phyloP scores from a whole-genome alignment of 2,329 filamentous ascomycete species.

The Delphinella strobiligena region DNA sequence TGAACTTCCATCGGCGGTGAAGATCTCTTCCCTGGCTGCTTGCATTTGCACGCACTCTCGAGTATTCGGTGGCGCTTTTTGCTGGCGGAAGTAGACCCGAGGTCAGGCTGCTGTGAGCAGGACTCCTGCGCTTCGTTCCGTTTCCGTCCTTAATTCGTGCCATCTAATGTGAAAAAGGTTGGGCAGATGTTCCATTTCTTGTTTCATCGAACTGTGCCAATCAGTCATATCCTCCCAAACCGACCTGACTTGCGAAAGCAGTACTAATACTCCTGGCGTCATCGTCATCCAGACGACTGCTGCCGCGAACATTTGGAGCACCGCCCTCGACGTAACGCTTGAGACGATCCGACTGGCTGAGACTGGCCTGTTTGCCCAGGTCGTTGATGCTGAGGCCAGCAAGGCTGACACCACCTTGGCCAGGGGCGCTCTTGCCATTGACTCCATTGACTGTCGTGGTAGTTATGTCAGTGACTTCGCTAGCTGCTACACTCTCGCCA shows the following conservation, averaged over 20 bases:
- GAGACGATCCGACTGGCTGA: slow-evolving; percentile 78
- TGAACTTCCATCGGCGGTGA: too few species aligned
- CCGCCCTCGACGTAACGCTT: slow-evolving; percentile 82
- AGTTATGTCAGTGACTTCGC: slow-evolving; percentile 76
- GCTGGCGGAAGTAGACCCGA: too few species aligned
- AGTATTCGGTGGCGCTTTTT: too few species aligned
- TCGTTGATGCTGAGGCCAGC: slow-evolving; percentile 67
- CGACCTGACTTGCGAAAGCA: slow-evolving; percentile 86
- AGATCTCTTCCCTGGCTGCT: too few species aligned
- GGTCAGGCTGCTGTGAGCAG: too few species aligned
- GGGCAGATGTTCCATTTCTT: too few species aligned
- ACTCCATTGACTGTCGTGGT: slow-evolving; percentile 64
- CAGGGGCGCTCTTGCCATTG: slow-evolving; percentile 36
- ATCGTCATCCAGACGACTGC: slow-evolving; percentile 64
- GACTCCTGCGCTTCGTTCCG: too few species aligned
- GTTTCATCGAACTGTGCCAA: too few species aligned
- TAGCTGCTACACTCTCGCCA: slow-evolving; percentile 84
- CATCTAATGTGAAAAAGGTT: too few species aligned
- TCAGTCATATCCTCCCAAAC: slow-evolving; percentile 21
- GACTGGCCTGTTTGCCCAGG: slow-evolving; percentile 56
- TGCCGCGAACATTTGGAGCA: slow-evolving; percentile 22
- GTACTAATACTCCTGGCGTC: slow-evolving; percentile 94
- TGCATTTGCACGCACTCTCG: too few species aligned
- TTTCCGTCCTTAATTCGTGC: too few species aligned
- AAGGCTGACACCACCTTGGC: slow-evolving; percentile 80